phyloP scores from a whole-genome alignment of 2,329 filamentous ascomycete genomes.

The Lojkania enalia region DNA sequence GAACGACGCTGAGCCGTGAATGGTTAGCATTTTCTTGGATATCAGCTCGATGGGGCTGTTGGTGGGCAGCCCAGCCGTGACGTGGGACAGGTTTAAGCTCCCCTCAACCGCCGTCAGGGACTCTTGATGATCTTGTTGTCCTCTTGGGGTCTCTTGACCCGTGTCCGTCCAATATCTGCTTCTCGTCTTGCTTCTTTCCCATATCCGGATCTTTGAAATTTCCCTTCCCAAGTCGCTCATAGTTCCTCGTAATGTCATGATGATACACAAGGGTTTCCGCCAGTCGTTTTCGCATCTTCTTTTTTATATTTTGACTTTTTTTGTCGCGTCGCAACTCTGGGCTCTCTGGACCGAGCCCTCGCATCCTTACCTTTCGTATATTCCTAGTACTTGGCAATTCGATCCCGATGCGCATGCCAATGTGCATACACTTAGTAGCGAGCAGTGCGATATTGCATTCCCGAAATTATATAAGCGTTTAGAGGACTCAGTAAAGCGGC shows the following conservation, averaged over 20 bases:
- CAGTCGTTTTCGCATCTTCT: constrained; percentile 31
- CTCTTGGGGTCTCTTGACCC: not conserved
- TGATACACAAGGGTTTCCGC: constrained; percentile 35
- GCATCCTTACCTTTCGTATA: constrained; percentile 18
- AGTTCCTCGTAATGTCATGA: constrained; percentile 29
- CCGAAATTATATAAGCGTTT: constrained; percentile 38
- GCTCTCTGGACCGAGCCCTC: constrained; percentile 33
- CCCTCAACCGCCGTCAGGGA: constrained; percentile 1
- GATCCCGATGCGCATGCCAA: constrained; percentile 36
- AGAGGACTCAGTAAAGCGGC: constrained; percentile 27
- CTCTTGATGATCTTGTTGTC: not conserved
- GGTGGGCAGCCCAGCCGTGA: too few species aligned
- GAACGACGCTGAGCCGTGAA: not conserved
- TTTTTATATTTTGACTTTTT: constrained; percentile 35
- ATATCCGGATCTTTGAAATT: constrained; percentile 6
- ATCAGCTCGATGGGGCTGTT: not conserved
- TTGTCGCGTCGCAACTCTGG: constrained; percentile 34
- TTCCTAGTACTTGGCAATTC: constrained; percentile 25
- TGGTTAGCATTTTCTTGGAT: not conserved
- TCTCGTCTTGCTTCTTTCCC: constrained; percentile 1
- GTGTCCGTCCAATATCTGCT: not conserved
- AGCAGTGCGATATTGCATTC: constrained; percentile 38
- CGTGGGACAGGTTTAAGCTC: not conserved
- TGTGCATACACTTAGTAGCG: constrained; percentile 35
- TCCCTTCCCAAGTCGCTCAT: constrained; percentile 11